Evolutionary conservation across 371 early-diverging fungal species (phyloP).

Genomic region (Rhizopus sp.): DNA sequence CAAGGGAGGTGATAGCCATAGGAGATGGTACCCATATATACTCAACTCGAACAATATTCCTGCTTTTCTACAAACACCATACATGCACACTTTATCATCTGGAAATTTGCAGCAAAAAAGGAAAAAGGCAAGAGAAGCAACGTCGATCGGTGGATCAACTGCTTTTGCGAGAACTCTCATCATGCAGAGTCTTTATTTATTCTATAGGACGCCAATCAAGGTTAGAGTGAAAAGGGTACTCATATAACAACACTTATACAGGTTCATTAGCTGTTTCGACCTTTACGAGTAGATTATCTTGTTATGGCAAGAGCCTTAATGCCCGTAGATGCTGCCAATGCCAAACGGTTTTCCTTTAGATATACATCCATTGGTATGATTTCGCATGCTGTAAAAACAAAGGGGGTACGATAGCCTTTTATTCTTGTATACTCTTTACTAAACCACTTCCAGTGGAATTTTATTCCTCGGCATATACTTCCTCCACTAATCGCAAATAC

Average conservation of each 20-base stretch:
- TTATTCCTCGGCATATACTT: slow-evolving; percentile 71
- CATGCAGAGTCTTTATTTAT: slow-evolving; percentile 70
- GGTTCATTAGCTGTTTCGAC: slow-evolving; percentile 66
- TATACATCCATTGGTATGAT: slow-evolving; percentile 79
- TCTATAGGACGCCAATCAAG: slow-evolving; percentile 79
- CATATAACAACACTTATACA: not conserved
- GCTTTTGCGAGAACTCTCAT: slow-evolving; percentile 63
- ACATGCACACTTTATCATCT: not conserved
- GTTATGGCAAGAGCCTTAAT: slow-evolving; percentile 76
- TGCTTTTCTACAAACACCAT: slow-evolving; percentile 17
- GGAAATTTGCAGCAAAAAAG: slow-evolving; percentile 25
- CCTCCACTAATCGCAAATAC: slow-evolving; percentile 79
- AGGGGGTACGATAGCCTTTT: slow-evolving; percentile 44
- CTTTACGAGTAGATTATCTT: slow-evolving; percentile 77
- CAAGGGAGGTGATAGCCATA: not conserved
- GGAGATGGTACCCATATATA: not conserved
- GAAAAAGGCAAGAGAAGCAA: slow-evolving; percentile 47
- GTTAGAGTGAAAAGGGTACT: slow-evolving; percentile 29
- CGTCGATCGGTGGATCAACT: slow-evolving; percentile 61
- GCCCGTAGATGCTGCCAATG: slow-evolving; percentile 46
- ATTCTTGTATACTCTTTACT: not conserved
- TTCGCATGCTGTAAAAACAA: slow-evolving; percentile 64
- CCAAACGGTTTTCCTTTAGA: slow-evolving; percentile 55
- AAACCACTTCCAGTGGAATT: slow-evolving; percentile 45
- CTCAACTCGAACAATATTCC: slow-evolving; percentile 17